Base-by-base conservation (phyloP, 83 land plant species). In the Picea abies region DNA sequence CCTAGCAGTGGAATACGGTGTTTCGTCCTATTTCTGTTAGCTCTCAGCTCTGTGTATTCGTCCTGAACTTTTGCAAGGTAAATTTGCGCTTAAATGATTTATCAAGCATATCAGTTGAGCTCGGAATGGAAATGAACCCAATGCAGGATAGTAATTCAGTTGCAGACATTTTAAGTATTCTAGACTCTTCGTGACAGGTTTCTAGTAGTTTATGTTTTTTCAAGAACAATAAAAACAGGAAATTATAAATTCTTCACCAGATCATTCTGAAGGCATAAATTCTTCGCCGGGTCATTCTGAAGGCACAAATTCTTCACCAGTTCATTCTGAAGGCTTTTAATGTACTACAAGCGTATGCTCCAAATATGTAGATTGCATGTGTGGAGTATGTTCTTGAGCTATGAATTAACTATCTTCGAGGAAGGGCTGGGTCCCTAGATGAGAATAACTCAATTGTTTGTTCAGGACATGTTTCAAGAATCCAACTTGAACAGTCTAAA, bases 31-130 rank as follows among this genome's bases (percentile, higher is more conserved):
- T 49, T 93, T 91, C 23, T 88, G 81, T 72, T 91, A 62, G 90
- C 78, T 37, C 20, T 82, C 25, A 92, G 83, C 23, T 91, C 90
- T 16, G 90, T 17, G 60, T 91, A 80, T 88, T 94, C 95, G 3
- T 97, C 98, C 32, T 95, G 87, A 17, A 95, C 96, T 85, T 95
- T 89, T 10, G 95, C 89, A 15, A 95, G 88, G 90, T 97, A 97
- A 19, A 95, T 88, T 90, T 93, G 95, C 22, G 92, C 92, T 95
- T 94, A 73, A 25, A 49, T 37, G 26, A 73, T 37, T 9, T 25
- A 44, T 23, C 52, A 22, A 75, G 64, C 15, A 84, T 16, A 80
- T 26, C 25, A 10, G 4, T 60, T 60, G 39, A 26, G 9, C 65
- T 79, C 65, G 1, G 10, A 69, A 56, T 52, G 61, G 60, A 32